phyloP scores from a whole-genome alignment of 2,329 filamentous ascomycete species.

The Annulohypoxylon truncatum region DNA sequence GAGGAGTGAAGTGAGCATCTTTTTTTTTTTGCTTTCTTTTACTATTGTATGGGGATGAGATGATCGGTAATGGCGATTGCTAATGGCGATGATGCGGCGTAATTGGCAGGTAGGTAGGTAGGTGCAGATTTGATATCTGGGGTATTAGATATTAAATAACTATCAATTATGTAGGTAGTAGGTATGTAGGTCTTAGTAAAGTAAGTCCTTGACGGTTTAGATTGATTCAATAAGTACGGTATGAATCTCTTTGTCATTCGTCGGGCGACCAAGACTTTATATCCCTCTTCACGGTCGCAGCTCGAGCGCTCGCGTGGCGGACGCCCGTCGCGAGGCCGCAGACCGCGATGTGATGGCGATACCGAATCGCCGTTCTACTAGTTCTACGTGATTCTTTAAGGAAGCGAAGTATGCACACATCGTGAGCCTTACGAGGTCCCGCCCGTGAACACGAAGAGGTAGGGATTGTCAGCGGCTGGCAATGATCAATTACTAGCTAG shows the following conservation, averaged over 20 bases:
- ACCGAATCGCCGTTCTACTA: not conserved
- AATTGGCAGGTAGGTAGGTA: not conserved
- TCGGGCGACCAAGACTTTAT: constrained; percentile 7
- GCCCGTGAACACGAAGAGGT: constrained; percentile 21
- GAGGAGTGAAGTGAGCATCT: constrained; percentile 32
- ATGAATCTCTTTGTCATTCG: not conserved
- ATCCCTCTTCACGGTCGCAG: constrained; percentile 2
- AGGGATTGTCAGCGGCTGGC: constrained; percentile 6
- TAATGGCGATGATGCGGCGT: not conserved
- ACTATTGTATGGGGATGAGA: constrained; percentile 1
- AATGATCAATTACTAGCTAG: not conserved
- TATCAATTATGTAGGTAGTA: not conserved
- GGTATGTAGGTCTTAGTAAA: constrained; percentile 3
- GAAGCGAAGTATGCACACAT: not conserved
- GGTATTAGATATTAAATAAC: constrained; percentile 16
- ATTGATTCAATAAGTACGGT: not conserved
- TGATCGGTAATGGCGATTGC: not conserved
- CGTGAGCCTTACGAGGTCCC: constrained; percentile 11
- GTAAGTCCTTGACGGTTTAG: not conserved
- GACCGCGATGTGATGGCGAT: not conserved
- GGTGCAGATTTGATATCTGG: constrained; percentile 1
- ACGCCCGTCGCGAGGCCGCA: not conserved
- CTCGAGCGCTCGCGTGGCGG: not conserved
- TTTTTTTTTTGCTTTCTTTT: no score
- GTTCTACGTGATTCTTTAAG: not conserved